Base-by-base conservation (phyloP, 495 filamentous ascomycete species). In the Penicillium argentinense region DNA sequence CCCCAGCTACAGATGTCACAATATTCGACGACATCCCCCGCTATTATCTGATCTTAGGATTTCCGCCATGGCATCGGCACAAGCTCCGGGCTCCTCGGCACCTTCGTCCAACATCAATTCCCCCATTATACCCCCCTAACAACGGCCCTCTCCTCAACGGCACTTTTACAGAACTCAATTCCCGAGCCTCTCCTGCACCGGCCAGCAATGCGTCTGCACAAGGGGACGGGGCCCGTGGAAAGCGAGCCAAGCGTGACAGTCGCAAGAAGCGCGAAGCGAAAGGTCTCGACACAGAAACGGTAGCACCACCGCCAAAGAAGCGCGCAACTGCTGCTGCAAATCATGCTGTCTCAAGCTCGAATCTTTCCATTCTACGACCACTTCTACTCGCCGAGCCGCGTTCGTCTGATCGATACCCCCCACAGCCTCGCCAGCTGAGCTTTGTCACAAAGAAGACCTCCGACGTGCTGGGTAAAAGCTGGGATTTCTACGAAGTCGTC, bases 231-330 rank as follows among this genome's bases (percentile, higher is more conserved):
- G 51, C 56, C n/a, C 68, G 66, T 23, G 59, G 66, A 36, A 75
- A 75, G 41, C 64, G 72, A 39, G 73, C 70, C 44, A 75, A 75
- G 56, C 58, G 67, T 25, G 72, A 75, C 40, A 75, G 72, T 56
- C 70, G 72, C 39, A 91, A 91, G 66, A 90, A 90, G 67, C 78
- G 87, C 8, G 87, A 90, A 64, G 80, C 85, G 34, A 89, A 88
- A 53, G 80, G 76, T 21, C 71, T 74, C 11, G 71, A 75, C 12
- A 42, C 57, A 5, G 72, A 75, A 34, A 60, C 18, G 16, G n/a
- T n/a, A n/a, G 50, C 54, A 21, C 72, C 66, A 9, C 63, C 60
- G 4, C 56, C 62, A 17, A 73, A 72, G 32, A 72, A 74, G 50
- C 66, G 62, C 25, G 41, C 64, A 26, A 59, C 63, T 16, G 47